Base-by-base conservation (phyloP, 2,329 filamentous ascomycete genomes). In the Trichothecium sympodiale region DNA sequence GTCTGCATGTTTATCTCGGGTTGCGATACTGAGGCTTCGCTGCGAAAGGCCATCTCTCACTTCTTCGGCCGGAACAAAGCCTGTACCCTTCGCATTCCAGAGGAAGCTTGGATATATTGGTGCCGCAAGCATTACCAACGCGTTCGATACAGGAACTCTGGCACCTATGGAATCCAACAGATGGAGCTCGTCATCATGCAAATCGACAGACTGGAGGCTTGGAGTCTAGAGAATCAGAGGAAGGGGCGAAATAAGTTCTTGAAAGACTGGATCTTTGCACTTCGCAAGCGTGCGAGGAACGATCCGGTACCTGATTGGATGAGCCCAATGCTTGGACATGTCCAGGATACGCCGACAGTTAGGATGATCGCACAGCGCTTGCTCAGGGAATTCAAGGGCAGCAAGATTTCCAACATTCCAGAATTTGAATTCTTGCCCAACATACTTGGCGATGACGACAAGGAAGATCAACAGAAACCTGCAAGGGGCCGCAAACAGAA, bases 121-220 rank as follows among this genome's bases (percentile, higher is more conserved):
- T 91, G 85, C 54, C 74, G 84, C 26, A 88, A 88, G 51, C 81
- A 88, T 50, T 91, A 91, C 53, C 85, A 91, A 56, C 74, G 83
- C 6, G 71, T 69, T 30, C 68, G 80, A 0, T 88, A 87, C 50
- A 69, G 80, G n/a, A 77, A 77, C 36, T 65, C 66, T 2, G 62
- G 66, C 25, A 68, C 77, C 16, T 74, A 81, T 53, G 72, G 74
- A 35, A 58, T 69, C 52, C 52, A 70, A 1, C 80, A 86, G 50
- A 76, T 77, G 37, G 66, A 75, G 3, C 63, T 85, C 2, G 70
- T 86, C 1, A 60, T 71, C 36, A 62, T 67, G 23, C 79, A 83
- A 45, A 69, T 86, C 28, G 54, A 64, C 8, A 67, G 73, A 1
- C 69, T 87, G 33, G 67, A 80, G 42, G 56, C 59, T 0, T 86